A percentile compares a stretch with the other conserved stretches of the same genome.
These are phyloP conservation scores for Lasiodiplodia gonubiensis DNA, from an alignment of 2,329 filamentous ascomycete genomes.

Conservation along the genomic window DNA sequence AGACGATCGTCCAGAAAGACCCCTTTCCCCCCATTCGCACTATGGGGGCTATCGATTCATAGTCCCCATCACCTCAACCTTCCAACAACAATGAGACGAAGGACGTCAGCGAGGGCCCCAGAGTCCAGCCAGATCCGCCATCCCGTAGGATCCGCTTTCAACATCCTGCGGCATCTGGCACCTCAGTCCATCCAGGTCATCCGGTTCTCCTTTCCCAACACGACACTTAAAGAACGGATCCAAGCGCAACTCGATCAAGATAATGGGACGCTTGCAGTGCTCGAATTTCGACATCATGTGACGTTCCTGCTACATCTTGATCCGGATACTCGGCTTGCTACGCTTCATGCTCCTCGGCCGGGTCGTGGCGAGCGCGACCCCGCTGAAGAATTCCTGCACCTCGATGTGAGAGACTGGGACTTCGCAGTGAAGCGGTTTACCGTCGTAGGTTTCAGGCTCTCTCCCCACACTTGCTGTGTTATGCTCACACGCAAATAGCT, in stretches of 20 bases:
- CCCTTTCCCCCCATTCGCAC: background rate
- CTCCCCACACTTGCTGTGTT: background rate
- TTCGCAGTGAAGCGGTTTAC: background rate
- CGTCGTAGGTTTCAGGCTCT: background rate
- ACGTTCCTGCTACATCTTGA: background rate
- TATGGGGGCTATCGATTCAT: background rate
- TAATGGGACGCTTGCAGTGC: background rate
- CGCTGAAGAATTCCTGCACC: background rate
- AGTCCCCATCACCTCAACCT: background rate
- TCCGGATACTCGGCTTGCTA: background rate
- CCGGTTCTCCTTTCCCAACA: background rate
- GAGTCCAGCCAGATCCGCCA: background rate
- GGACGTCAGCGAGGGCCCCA: background rate
- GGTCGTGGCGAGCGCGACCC: background rate
- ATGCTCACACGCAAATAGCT: background rate
- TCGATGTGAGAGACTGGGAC: background rate
- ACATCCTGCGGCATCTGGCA: background rate
- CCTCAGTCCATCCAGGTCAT: conserved; percentile 1
- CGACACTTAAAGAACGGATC: background rate
- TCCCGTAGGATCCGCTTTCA: background rate
- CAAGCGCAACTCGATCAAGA: background rate
- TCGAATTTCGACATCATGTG: background rate
- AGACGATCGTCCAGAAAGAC: background rate
- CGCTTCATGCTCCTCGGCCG: background rate
- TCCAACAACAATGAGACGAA: background rate